These are phyloP conservation scores for Eutrema salsugineum DNA, from an alignment of 441 rosid species.

Conservation along the genomic window DNA sequence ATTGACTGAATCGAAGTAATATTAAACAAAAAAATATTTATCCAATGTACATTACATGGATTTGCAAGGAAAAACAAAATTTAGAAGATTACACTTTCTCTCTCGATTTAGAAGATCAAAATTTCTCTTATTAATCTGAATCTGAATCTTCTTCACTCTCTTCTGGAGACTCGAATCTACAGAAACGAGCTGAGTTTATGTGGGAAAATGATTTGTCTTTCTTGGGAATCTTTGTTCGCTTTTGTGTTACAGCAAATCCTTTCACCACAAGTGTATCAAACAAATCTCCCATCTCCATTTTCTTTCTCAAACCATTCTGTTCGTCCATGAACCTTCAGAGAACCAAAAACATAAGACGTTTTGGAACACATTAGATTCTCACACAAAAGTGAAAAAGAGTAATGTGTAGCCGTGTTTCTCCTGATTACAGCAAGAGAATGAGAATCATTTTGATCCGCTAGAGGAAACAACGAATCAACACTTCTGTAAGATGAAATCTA, in stretches of 20 bases:
- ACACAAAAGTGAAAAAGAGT: not conserved
- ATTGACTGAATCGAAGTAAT: not conserved
- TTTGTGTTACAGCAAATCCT: slow-evolving; percentile 56
- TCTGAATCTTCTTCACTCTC: slow-evolving; percentile 45
- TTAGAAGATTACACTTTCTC: not conserved
- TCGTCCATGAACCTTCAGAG: slow-evolving; percentile 53
- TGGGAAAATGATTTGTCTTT: slow-evolving; percentile 35
- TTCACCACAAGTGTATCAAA: slow-evolving; percentile 56
- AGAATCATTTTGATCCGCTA: not conserved
- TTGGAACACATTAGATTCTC: not conserved
- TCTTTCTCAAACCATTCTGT: slow-evolving; percentile 43
- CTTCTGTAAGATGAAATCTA: not conserved
- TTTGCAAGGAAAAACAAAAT: not conserved
- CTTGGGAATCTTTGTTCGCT: slow-evolving; percentile 46
- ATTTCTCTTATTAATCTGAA: slow-evolving; percentile 2
- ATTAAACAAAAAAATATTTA: not conserved
- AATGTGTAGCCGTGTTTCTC: not conserved
- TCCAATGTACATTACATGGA: not conserved
- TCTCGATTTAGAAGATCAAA: not conserved
- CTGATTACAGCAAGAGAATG: not conserved
- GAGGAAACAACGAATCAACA: not conserved
- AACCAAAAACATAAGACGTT: slow-evolving; percentile 1
- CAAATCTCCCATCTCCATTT: slow-evolving; percentile 79
- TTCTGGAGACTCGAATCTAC: slow-evolving; percentile 44
- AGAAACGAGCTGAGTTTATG: slow-evolving; percentile 48